Conservation (phyloP, 768 basidiomycete genomes). For the Lactarius vividus region DNA sequence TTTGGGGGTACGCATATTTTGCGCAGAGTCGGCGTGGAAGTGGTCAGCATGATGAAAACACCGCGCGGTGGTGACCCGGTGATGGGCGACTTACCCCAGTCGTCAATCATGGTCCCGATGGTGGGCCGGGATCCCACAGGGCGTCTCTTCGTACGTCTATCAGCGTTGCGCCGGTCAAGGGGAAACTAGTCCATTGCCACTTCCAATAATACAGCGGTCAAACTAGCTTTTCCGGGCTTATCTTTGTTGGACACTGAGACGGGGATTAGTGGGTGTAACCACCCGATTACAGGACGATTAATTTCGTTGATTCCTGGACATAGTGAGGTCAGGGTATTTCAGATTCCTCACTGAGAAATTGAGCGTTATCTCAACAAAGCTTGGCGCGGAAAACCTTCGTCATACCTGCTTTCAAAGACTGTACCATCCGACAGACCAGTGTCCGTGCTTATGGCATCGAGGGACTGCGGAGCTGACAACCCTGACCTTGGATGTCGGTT, state of each 20-base stretch:
- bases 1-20: slow-evolving; percentile 5
- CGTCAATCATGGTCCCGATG: background rate
- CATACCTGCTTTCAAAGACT: background rate
- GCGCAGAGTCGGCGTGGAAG: slow-evolving; percentile 6
- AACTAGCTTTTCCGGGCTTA: background rate
- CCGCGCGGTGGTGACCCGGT: background rate
- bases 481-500: background rate
- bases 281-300: background rate
- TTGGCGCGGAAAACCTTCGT: background rate
- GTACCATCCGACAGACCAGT: background rate
- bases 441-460: background rate
- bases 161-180: background rate
- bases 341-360: background rate
- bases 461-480: background rate
- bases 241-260: background rate
- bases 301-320: slow-evolving; percentile 1
- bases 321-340: background rate
- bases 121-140: background rate
- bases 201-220: background rate
- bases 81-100: background rate
- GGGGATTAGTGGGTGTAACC: background rate
- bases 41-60: background rate
- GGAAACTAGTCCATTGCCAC: background rate
- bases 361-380: background rate
- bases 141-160: background rate